Conservation (phyloP, 106 monocot genomes). For the Apostasia shenzhenica region DNA sequence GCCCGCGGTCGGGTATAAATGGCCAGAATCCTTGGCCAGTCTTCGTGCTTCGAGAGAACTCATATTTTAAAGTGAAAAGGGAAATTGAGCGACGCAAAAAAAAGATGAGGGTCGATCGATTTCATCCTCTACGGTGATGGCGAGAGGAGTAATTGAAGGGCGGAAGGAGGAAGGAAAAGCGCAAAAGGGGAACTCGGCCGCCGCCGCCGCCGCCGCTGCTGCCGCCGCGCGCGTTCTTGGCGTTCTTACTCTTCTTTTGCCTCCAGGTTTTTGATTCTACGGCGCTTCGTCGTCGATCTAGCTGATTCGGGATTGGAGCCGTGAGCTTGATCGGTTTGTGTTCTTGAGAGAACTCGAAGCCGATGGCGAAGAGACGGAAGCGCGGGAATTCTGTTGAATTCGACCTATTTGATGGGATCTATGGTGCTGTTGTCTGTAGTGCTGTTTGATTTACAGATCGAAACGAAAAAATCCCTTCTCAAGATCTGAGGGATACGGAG, state of each 20-base stretch:
- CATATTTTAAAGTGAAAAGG: neutral
- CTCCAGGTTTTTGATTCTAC: neutral
- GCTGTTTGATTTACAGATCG: neutral
- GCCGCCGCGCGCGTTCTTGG: neutral
- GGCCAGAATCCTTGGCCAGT: conserved; percentile 11
- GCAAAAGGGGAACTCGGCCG: neutral
- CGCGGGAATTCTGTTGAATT: conserved; percentile 3
- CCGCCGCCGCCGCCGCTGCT: neutral
- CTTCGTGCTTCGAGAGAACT: conserved; percentile 32
- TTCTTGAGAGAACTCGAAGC: neutral
- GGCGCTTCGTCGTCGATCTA: neutral
- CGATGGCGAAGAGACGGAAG: conserved; percentile 24
- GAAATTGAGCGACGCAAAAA: conserved; percentile 1
- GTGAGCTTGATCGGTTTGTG: neutral
- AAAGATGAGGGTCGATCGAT: neutral
- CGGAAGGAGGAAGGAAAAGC: conserved; percentile 6
- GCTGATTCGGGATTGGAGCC: neutral
- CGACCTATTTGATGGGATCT: neutral
- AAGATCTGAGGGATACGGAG: neutral
- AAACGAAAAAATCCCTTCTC: neutral
- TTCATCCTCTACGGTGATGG: conserved; percentile 20
- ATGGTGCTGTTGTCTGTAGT: neutral
- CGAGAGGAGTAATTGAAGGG: conserved; percentile 15
- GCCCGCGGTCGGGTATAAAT: conserved; percentile 9
- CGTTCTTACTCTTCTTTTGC: neutral